Evolutionary conservation across 345 rosid species (phyloP), one percentile per base, ranked within the genome.

Genomic region (Salix udensis): DNA sequence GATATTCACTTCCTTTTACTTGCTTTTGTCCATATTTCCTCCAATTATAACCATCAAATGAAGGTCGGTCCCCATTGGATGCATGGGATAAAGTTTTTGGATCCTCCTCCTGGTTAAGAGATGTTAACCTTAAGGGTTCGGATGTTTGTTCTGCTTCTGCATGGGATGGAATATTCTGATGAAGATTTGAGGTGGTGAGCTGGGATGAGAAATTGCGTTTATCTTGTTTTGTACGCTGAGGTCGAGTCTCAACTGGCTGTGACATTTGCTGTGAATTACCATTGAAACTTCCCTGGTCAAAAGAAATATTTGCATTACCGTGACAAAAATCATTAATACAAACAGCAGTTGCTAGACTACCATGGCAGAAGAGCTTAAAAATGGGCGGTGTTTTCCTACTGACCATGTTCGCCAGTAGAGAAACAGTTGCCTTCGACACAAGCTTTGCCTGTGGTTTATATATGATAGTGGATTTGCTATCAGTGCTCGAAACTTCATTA

Each of bases 11-110:
- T 78, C 98, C 97, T 87, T 96, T 96, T 26, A 94, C 99, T 81
- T 94, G 99, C 81, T 96, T 96, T 69, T 94, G 99, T 68, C 99
- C 99, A 42, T 96, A 96, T 75, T 96, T 96, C 80, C 97, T 90
- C 99, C 99, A 96, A 46, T 96, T 96, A 80, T 96, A 96, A 52
- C 99, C 99, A 48, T 96, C 98, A 76, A 86, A 85, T 0, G 94
- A 92, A 70, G 97, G 91, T 55, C 93, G 83, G 37, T 92, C 91
- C 64, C 9, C 74, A 14, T 71, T 79, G 23, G 82, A 83, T 31
- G 68, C 39, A 0, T 80, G 69, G 9, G 82, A 74, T 68, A 76
- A 39, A 34, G 71, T 30, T 80, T 83, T 90, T 1, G 77, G 64
- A 52, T 89, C 90, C 77, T 87, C 91, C 70, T 89, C 89, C 42